Base-by-base conservation (phyloP, 1,139 yeast species). In the Petasospora fabianii region DNA sequence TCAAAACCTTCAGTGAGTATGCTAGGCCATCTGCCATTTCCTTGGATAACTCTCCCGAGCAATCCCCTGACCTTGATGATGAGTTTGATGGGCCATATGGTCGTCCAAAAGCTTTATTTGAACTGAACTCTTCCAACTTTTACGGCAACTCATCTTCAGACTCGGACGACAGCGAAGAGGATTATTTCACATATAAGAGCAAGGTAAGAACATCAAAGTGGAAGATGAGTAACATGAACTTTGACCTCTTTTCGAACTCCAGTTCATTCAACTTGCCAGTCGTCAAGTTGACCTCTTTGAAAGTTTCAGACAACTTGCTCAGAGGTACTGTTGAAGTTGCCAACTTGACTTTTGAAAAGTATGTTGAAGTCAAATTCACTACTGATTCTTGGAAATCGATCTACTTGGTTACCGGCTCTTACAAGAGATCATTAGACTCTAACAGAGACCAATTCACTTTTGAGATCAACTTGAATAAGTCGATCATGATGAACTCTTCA, bases 21-120 rank as follows among this genome's bases (percentile, higher is more conserved):
- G 83, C 77, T 49, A 69, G 64, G 39, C 84, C 85, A 24, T 60
- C 68, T 4, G 77, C 82, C 3, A 77, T 79, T 29, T 73, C 78
- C 13, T 75, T 76, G 10, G 64, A 71, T 24, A 77, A 74, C 53
- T 73, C 82, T 0, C 85, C 85, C 1, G 65, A 66, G 11, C 51
- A 61, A 16, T 63, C 61, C 2, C 55, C 58, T 3, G 32, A 52
- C 15, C 4, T 34, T 3, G 13, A 18, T 22, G 20, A 22, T 7
- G 30, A 33, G 15, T 33, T 19, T 21, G 31, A n/a, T n/a, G 21
- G 9, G 5, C 4, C 16, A 13, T 31, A 18, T n/a, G 32, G 30
- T 2, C 12, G 43, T 9, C 46, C 51, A 34, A 47, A 48, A 34
- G 53, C 56, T 1, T 43, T 46, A 32, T 51, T 50, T 39, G 50